phyloP scores from a whole-genome alignment of 495 filamentous ascomycete species.

The Oleoguttula mirabilis region DNA sequence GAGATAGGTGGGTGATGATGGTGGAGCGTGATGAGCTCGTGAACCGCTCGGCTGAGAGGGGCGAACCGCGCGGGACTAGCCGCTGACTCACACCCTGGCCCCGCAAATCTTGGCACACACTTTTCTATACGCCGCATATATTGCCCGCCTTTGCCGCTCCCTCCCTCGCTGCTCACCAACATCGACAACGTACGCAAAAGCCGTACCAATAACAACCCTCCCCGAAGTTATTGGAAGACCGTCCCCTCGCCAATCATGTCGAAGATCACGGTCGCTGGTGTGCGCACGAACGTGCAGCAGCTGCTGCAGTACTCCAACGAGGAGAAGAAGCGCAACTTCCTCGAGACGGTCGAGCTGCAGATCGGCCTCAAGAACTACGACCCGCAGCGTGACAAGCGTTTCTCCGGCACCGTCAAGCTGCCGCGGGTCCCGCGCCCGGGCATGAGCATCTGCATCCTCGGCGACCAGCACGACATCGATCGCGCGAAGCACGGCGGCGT shows the following conservation, averaged over 20 bases:
- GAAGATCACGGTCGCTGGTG: constrained; percentile 28
- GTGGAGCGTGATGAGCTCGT: too few species aligned
- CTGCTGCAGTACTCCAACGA: constrained; percentile 48
- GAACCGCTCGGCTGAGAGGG: too few species aligned
- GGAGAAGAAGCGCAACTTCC: constrained; percentile 99
- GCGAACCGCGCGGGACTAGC: too few species aligned
- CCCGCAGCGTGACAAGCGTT: constrained; percentile 99
- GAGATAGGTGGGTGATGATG: too few species aligned
- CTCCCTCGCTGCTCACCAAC: background rate
- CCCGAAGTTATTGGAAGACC: constrained; percentile 23
- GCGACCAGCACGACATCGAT: constrained; percentile 99
- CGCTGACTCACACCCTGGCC: too few species aligned
- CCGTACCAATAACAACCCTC: constrained; percentile 20
- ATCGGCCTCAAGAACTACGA: constrained; percentile 99
- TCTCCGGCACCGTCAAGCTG: constrained; percentile 95
- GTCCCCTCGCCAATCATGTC: constrained; percentile 24
- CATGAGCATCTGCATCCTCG: constrained; percentile 94
- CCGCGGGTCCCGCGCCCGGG: constrained; percentile 79
- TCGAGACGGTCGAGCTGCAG: constrained; percentile 90
- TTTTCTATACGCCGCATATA: constrained; percentile 1
- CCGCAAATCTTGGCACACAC: constrained; percentile 7
- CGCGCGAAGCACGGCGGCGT: constrained; percentile 96
- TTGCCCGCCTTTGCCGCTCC: background rate
- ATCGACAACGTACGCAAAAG: constrained; percentile 17
- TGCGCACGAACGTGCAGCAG: constrained; percentile 24